phyloP scores from a whole-genome alignment of 2,329 filamentous ascomycete species.

The Trichothecium roseum region DNA sequence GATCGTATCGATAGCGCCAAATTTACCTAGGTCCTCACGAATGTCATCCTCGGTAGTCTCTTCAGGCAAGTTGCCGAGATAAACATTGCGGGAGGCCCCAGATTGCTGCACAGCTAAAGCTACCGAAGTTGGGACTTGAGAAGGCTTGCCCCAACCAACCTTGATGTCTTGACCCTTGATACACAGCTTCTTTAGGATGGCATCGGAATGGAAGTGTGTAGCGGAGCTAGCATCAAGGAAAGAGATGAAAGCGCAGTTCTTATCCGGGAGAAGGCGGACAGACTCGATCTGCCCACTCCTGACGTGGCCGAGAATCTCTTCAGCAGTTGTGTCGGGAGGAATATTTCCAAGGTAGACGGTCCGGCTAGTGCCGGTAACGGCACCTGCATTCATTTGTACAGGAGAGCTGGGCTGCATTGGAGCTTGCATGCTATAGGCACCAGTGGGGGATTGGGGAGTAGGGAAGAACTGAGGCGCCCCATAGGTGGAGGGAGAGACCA shows the following conservation, averaged over 20 bases:
- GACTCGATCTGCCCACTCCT: slow-evolving; percentile 97
- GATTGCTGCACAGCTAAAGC: slow-evolving; percentile 97
- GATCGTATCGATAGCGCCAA: slow-evolving; percentile 91
- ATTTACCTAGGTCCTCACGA: slow-evolving; percentile 90
- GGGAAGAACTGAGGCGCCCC: slow-evolving; percentile 68
- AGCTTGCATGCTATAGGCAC: slow-evolving; percentile 52
- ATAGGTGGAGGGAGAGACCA: slow-evolving; percentile 79
- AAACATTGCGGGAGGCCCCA: slow-evolving; percentile 92
- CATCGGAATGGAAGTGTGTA: slow-evolving; percentile 98
- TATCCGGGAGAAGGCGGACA: slow-evolving; percentile 91
- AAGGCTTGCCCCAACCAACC: slow-evolving; percentile 98
- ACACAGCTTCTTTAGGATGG: slow-evolving; percentile 97
- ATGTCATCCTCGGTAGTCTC: slow-evolving; percentile 86
- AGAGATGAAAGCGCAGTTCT: slow-evolving; percentile 99
- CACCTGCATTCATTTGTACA: slow-evolving; percentile 64
- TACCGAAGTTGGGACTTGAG: slow-evolving; percentile 93
- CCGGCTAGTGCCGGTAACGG: slow-evolving; percentile 83
- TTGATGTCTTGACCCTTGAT: slow-evolving; percentile 99
- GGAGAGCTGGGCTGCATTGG: slow-evolving; percentile 59
- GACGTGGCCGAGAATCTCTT: slow-evolving; percentile 94
- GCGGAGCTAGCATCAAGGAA: slow-evolving; percentile 96
- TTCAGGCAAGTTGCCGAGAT: slow-evolving; percentile 85
- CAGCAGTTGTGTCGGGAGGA: slow-evolving; percentile 90
- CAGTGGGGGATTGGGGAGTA: slow-evolving; percentile 83
- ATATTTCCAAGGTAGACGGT: slow-evolving; percentile 98